Evolutionary conservation across 2,329 filamentous ascomycete species (phyloP).

Genomic region (Penicillium rolfsii): DNA sequence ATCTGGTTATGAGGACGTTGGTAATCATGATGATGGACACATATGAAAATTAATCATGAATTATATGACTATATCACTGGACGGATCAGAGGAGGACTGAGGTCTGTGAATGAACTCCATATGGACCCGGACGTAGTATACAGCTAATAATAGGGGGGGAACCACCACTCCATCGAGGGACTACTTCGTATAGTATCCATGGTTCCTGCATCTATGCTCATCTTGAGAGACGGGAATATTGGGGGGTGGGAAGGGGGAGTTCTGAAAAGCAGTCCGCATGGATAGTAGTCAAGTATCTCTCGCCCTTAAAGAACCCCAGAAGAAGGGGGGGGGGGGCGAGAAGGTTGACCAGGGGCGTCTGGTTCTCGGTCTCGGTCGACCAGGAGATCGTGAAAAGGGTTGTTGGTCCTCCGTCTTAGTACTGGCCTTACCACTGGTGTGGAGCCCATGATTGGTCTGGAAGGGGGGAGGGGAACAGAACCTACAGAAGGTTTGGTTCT

Average conservation of each 20-base stretch:
- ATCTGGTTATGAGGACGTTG: background rate
- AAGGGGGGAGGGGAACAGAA: constrained; percentile 12
- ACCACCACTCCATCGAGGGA: background rate
- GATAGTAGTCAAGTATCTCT: background rate
- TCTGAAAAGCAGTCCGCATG: background rate
- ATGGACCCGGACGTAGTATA: background rate
- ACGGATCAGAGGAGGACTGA: background rate
- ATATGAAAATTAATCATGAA: background rate
- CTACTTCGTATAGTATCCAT: background rate
- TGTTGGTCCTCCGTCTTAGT: too few species aligned
- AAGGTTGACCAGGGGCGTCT: background rate
- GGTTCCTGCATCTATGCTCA: background rate
- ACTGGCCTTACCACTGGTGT: too few species aligned
- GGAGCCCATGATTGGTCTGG: constrained; percentile 1
- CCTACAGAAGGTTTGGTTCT: background rate
- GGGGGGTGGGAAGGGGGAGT: background rate
- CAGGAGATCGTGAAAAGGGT: constrained; percentile 2
- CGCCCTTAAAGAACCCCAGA: background rate
- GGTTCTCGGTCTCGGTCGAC: background rate
- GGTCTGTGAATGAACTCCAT: background rate
- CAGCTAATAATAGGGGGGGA: background rate
- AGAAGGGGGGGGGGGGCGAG: background rate
- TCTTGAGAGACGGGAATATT: background rate
- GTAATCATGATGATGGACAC: background rate
- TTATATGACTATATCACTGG: background rate